Percentiles rank a stretch among this genome's conserved stretches.
phyloP scores from a whole-genome alignment of 1,284 basidiomycete genomes.

The Schizophyllum amplum region DNA sequence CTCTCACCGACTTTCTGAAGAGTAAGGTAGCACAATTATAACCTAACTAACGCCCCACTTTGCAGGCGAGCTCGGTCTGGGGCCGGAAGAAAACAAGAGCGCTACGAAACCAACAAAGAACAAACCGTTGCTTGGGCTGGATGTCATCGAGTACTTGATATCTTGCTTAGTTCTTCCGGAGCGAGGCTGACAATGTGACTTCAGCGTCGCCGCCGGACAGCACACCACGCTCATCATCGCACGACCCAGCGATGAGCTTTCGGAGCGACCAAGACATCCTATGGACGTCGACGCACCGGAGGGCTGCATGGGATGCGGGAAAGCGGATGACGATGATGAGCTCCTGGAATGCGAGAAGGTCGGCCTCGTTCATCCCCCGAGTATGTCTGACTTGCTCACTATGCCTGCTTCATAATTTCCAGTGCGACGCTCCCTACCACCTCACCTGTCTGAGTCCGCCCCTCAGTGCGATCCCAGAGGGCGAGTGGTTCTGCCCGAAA shows the following conservation, averaged over 20 bases:
- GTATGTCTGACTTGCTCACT: constrained; percentile 1
- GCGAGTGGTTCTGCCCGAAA: constrained; percentile 87
- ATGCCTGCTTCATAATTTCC: too few relatives aligned
- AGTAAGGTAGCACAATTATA: not conserved
- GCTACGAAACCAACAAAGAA: constrained; percentile 79
- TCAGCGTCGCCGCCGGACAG: constrained; percentile 75
- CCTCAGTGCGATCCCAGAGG: constrained; percentile 71
- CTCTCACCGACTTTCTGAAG: not conserved
- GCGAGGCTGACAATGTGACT: not conserved
- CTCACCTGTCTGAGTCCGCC: constrained; percentile 76
- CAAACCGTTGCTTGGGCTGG: constrained; percentile 62
- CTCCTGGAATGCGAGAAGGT: constrained; percentile 86
- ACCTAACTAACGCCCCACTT: constrained; percentile 7
- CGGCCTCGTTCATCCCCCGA: constrained; percentile 14
- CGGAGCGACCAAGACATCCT: constrained; percentile 71
- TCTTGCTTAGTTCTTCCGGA: not conserved
- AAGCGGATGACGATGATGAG: constrained; percentile 58
- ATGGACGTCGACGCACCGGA: constrained; percentile 62
- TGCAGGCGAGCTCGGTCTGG: constrained; percentile 73
- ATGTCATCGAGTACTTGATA: constrained; percentile 64
- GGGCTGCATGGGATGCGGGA: constrained; percentile 68
- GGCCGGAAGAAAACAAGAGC: constrained; percentile 75
- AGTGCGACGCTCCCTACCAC: constrained; percentile 92
- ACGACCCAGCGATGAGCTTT: constrained; percentile 56
- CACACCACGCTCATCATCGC: constrained; percentile 82